Base-by-base conservation (phyloP, 768 basidiomycete genomes). In the Tephrocybe sp. region DNA sequence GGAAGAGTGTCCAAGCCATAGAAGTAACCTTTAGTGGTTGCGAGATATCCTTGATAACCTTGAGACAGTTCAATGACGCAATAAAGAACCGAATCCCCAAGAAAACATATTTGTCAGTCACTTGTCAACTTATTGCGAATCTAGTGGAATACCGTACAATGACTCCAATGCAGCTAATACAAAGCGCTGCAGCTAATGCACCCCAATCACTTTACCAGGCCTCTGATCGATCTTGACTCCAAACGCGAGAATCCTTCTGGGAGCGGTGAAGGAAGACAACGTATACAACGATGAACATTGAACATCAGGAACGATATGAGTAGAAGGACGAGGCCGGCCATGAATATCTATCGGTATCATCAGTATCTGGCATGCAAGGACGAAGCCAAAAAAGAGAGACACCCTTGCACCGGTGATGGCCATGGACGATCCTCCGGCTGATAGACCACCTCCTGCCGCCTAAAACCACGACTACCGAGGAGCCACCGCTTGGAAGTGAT, bases 1-100 rank as follows among this genome's bases (percentile, higher is more conserved):
- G 86, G 86, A 4, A 87, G 69, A 0, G 85, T 78, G 63, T 90
- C 70, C 34, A 88, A 70, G 1, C 68, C 77, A 61, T 87, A 90
- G 64, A 90, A 87, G 57, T 75, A 80, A 3, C 60, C 65, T 62
- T 88, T 85, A 4, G 75, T 76, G 2, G 74, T 81, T 4, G 80
- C 74, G 20, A 88, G 72, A 32, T 70, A 69, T 3, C 84, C 84
- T 20, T 65, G 51, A 65, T 71, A 86, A n/a, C 88, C 88, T 65
- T 86, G 69, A 4, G 80, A 77, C 21, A 81, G 72, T 58, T 90
- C 87, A 17, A 75, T 71, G 14, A 74, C 73, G 59, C 76, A 68
- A 68, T 81, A 90, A 2, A 74, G 63, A 28, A 88, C 48, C 88
- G 86, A 56, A 86, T 73, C 84, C 84, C 39, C 25, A 53, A 10